phyloP scores from a whole-genome alignment of 2,329 filamentous ascomycete species.

The Cladosporium sp. region DNA sequence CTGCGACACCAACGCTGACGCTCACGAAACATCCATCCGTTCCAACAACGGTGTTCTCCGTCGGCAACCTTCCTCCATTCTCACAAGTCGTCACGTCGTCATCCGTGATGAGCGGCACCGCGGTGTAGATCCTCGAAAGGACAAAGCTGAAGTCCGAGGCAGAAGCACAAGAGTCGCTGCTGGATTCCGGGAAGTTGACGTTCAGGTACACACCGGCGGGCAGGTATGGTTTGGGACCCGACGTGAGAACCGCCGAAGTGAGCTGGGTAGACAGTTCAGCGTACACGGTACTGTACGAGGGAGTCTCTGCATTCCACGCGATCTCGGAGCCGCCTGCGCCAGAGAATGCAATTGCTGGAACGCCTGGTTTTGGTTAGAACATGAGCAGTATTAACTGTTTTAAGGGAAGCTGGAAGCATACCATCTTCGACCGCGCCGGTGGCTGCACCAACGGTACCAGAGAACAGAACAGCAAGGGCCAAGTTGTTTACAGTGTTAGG shows the following conservation, averaged over 20 bases:
- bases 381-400: too few species aligned
- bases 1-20: slow-evolving; percentile 59
- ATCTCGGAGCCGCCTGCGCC: slow-evolving; percentile 49
- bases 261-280: slow-evolving; percentile 58
- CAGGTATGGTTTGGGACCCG: slow-evolving; percentile 58
- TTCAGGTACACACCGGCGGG: slow-evolving; percentile 60
- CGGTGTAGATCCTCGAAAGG: slow-evolving; percentile 56
- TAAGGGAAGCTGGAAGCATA: neutral
- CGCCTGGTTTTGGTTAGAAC: slow-evolving; percentile 29
- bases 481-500: slow-evolving; percentile 61
- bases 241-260: slow-evolving; percentile 49
- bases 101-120: slow-evolving; percentile 30
- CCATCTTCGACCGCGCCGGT: slow-evolving; percentile 51
- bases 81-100: slow-evolving; percentile 58
- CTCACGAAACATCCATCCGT: slow-evolving; percentile 56
- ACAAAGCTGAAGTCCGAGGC: slow-evolving; percentile 59
- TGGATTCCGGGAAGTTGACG: slow-evolving; percentile 62
- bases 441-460: slow-evolving; percentile 65
- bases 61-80: slow-evolving; percentile 49
- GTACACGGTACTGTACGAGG: slow-evolving; percentile 56
- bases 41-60: slow-evolving; percentile 52
- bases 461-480: slow-evolving; percentile 53
- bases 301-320: slow-evolving; percentile 50
- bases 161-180: slow-evolving; percentile 45
- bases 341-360: slow-evolving; percentile 67